Conservation (phyloP, 2,329 filamentous ascomycete genomes). For the Rachicladosporium sp. region DNA sequence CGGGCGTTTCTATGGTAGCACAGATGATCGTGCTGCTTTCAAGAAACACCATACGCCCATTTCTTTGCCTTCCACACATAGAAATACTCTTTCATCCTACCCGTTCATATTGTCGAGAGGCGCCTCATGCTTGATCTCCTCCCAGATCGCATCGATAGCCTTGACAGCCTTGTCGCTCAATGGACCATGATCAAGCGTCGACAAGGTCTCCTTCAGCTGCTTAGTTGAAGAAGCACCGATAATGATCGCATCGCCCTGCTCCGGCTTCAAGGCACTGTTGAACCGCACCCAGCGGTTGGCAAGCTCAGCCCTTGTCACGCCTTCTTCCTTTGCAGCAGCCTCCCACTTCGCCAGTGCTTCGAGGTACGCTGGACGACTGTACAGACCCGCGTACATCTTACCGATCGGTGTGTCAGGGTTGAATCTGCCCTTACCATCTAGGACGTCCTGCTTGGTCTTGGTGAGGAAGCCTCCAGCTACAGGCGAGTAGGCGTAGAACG, state of each 20-base stretch:
- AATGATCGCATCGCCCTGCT: slow-evolving; percentile 27
- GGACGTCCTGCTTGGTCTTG: slow-evolving; percentile 25
- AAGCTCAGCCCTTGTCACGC: slow-evolving; percentile 19
- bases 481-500: slow-evolving; percentile 32
- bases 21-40: too few species aligned
- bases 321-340: slow-evolving; percentile 1
- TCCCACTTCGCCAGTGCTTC: slow-evolving; percentile 1
- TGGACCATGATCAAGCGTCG: slow-evolving; percentile 19
- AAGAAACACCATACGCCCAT: too few species aligned
- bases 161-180: slow-evolving; percentile 20
- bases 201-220: slow-evolving; percentile 24
- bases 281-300: slow-evolving; percentile 34
- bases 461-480: slow-evolving; percentile 25
- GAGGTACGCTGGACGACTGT: slow-evolving; percentile 1
- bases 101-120: slow-evolving; percentile 22
- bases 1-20: too few species aligned
- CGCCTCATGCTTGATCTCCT: slow-evolving; percentile 23
- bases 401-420: neutral
- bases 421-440: slow-evolving; percentile 15
- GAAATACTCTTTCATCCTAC: too few species aligned
- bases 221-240: slow-evolving; percentile 25
- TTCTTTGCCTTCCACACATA: too few species aligned
- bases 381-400: neutral
- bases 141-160: slow-evolving; percentile 24
- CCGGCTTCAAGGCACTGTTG: slow-evolving; percentile 27